Conservation (phyloP, 805 yeast genomes). For the Metschnikowia hibisci region DNA sequence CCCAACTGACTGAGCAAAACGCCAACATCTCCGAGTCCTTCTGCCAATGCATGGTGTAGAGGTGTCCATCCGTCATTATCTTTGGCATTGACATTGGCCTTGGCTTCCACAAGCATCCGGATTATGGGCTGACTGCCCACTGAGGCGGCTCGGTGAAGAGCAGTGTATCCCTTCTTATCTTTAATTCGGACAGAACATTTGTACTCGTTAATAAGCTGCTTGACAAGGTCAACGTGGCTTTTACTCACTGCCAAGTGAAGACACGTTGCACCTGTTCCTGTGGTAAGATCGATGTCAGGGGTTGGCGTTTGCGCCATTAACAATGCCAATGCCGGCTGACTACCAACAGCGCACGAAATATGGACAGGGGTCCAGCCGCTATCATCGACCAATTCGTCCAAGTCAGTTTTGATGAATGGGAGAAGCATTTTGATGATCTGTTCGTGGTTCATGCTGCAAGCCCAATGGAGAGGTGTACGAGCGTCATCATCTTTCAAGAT, state of each 20-base stretch:
- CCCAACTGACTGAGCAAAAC: conserved; percentile 57
- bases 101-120: conserved; percentile 46
- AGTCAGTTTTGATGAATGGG: conserved; percentile 39
- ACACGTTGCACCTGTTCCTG: conserved; percentile 65
- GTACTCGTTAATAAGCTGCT: conserved; percentile 50
- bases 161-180: conserved; percentile 62
- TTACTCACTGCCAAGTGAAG: conserved; percentile 77
- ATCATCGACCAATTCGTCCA: conserved; percentile 66
- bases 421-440: conserved; percentile 47
- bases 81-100: conserved; percentile 61
- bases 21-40: conserved; percentile 81
- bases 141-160: conserved; percentile 82
- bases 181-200: conserved; percentile 61
- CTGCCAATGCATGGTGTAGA: conserved; percentile 85
- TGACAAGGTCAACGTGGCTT: conserved; percentile 51
- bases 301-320: conserved; percentile 46
- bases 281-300: conserved; percentile 54
- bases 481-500: conserved; percentile 62
- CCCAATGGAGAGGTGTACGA: conserved; percentile 87
- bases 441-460: conserved; percentile 58
- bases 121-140: conserved; percentile 62
- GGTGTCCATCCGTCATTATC: conserved; percentile 82
- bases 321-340: conserved; percentile 45
- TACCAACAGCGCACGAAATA: conserved; percentile 75
- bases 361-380: conserved; percentile 90